These are phyloP conservation scores for Psidium guajava DNA, from an alignment of 345 rosid species.

Conservation along the genomic window DNA sequence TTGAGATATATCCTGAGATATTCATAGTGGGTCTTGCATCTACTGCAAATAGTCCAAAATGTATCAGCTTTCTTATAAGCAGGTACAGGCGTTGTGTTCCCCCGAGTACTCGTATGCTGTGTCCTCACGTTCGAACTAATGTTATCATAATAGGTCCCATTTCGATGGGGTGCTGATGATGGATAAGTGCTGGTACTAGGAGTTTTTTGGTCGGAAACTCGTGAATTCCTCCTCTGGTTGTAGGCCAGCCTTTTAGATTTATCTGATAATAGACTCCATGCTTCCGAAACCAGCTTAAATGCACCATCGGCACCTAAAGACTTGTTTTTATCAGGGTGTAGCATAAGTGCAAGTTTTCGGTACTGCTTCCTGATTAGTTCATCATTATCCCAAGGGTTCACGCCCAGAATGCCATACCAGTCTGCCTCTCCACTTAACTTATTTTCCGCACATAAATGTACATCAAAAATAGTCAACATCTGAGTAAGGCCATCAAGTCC, in stretches of 20 bases:
- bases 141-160: constrained; percentile 32
- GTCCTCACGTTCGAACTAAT: constrained; percentile 14
- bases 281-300: constrained; percentile 59
- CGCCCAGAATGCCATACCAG: constrained; percentile 76
- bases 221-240: constrained; percentile 39
- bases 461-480: constrained; percentile 49
- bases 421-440: constrained; percentile 51
- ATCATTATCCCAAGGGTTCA: constrained; percentile 48
- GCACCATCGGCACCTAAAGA: constrained; percentile 85
- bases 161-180: constrained; percentile 21
- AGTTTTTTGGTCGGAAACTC: constrained; percentile 17
- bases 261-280: constrained; percentile 73
- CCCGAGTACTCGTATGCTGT: constrained; percentile 6
- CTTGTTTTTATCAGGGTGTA: constrained; percentile 92
- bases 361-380: constrained; percentile 58
- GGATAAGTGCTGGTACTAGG: constrained; percentile 21
- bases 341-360: constrained; percentile 50
- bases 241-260: constrained; percentile 52
- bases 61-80: constrained; percentile 32
- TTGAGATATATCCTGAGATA: constrained; percentile 68
- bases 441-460: constrained; percentile 56
- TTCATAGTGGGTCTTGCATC: constrained; percentile 73
- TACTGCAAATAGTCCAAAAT: constrained; percentile 78
- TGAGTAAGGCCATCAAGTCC: constrained; percentile 56
- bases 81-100: constrained; percentile 4